Evolutionary conservation across 2,329 filamentous ascomycete genomes (phyloP).

Genomic region (Fusarium fracticaudum): DNA sequence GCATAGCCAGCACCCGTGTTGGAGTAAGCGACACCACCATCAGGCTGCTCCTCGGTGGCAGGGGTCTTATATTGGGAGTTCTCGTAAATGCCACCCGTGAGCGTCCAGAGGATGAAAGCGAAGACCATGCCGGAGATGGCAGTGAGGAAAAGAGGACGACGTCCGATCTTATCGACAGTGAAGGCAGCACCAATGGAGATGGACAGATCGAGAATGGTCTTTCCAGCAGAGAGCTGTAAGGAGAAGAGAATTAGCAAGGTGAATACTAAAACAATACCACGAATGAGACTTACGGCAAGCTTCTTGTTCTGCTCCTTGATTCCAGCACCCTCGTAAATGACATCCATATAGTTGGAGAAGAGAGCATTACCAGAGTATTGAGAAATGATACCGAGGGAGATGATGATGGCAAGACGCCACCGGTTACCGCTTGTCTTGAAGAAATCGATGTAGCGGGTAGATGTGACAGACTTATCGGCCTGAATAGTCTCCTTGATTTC

Average conservation of each 20-base stretch:
- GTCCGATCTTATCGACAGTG: constrained; percentile 60
- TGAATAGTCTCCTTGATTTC: constrained; percentile 73
- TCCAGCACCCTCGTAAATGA: constrained; percentile 69
- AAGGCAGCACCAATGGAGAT: constrained; percentile 64
- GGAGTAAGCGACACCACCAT: constrained; percentile 44
- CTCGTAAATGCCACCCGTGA: constrained; percentile 63
- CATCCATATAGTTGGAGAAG: constrained; percentile 73
- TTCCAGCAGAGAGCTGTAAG: constrained; percentile 58
- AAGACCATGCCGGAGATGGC: constrained; percentile 60
- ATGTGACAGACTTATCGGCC: constrained; percentile 61
- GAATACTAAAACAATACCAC: neutral
- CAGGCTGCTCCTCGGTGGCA: constrained; percentile 26
- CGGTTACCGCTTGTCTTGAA: constrained; percentile 71
- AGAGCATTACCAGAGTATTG: constrained; percentile 75
- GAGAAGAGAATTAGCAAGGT: neutral
- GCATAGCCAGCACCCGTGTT: constrained; percentile 60
- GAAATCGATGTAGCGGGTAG: constrained; percentile 68
- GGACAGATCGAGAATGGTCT: constrained; percentile 67
- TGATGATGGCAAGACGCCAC: constrained; percentile 68
- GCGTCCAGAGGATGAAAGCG: constrained; percentile 61
- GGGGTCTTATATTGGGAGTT: constrained; percentile 45
- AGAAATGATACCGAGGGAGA: constrained; percentile 72
- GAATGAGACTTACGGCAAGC: constrained; percentile 54
- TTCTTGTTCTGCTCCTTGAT: constrained; percentile 67
- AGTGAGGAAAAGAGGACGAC: constrained; percentile 63